Percentiles rank a stretch among this genome's conserved stretches.
Conservation (phyloP, 139 green algal species). For the Spirogloea muscicola region DNA sequence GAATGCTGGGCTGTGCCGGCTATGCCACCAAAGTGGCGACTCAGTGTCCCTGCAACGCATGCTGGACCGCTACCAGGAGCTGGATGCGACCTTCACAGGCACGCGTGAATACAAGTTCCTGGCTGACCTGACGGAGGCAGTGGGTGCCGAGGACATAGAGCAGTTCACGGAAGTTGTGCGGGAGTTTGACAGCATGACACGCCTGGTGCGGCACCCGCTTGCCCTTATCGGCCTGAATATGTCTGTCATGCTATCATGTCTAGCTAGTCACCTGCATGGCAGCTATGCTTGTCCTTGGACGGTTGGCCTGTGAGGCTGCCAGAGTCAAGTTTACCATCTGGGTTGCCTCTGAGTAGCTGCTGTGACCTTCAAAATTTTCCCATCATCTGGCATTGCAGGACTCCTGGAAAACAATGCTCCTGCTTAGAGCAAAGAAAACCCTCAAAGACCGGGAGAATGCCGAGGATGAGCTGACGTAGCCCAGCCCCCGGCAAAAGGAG, state of each 20-base stretch:
- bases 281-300: too few species aligned
- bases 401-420: conserved; percentile 39
- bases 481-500: too few species aligned
- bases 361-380: conserved; percentile 2
- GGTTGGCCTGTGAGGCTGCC: background rate
- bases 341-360: background rate
- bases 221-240: too few species aligned
- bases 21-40: conserved; percentile 54
- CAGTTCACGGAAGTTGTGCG: conserved; percentile 75
- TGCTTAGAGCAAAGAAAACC: conserved; percentile 25
- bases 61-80: conserved; percentile 47
- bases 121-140: conserved; percentile 55
- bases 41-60: conserved; percentile 49
- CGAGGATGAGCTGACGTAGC: too few species aligned
- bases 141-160: conserved; percentile 64
- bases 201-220: conserved; percentile 58
- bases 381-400: conserved; percentile 14
- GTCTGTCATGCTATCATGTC: too few species aligned
- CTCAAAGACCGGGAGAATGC: too few species aligned
- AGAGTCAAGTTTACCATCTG: background rate
- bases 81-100: conserved; percentile 38
- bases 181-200: conserved; percentile 85
- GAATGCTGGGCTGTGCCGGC: conserved; percentile 82
- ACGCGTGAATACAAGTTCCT: conserved; percentile 51
- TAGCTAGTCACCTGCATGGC: too few species aligned